phyloP scores from a whole-genome alignment of 257 asterid genomes.

The Lithospermum erythrorhizon region DNA sequence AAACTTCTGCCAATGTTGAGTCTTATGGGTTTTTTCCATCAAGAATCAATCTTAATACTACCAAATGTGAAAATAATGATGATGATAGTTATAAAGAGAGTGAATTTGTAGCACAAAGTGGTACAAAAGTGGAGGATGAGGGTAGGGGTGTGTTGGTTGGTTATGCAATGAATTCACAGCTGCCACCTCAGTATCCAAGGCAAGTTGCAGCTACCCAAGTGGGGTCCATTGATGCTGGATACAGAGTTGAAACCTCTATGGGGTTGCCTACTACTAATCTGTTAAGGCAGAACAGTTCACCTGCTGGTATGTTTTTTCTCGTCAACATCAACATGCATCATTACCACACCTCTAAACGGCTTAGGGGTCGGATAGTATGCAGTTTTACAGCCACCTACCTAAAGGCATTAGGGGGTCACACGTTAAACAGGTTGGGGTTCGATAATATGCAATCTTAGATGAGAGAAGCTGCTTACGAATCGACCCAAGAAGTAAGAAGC shows the following conservation, averaged over 20 bases:
- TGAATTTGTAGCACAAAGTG: constrained; percentile 11
- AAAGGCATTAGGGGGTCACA: too few relatives aligned
- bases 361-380: too few relatives aligned
- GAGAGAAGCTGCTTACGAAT: too few relatives aligned
- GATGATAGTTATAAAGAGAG: too few relatives aligned
- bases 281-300: constrained; percentile 62
- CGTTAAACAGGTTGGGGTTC: too few relatives aligned
- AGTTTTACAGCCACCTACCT: too few relatives aligned
- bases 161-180: constrained; percentile 29
- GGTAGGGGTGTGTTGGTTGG: constrained; percentile 7
- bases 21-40: constrained; percentile 25
- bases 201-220: constrained; percentile 18
- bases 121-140: constrained; percentile 3
- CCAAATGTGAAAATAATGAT: neutral
- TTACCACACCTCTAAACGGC: too few relatives aligned
- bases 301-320: constrained; percentile 44
- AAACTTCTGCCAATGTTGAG: constrained; percentile 7
- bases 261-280: constrained; percentile 28
- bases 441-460: too few relatives aligned
- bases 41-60: constrained; percentile 21
- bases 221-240: constrained; percentile 23
- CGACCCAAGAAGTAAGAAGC: too few relatives aligned
- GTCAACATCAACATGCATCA: too few relatives aligned
- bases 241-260: constrained; percentile 19
- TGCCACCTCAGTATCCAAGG: constrained; percentile 75